phyloP scores from a whole-genome alignment of 106 monocot genomes.

The Allium sativum region DNA sequence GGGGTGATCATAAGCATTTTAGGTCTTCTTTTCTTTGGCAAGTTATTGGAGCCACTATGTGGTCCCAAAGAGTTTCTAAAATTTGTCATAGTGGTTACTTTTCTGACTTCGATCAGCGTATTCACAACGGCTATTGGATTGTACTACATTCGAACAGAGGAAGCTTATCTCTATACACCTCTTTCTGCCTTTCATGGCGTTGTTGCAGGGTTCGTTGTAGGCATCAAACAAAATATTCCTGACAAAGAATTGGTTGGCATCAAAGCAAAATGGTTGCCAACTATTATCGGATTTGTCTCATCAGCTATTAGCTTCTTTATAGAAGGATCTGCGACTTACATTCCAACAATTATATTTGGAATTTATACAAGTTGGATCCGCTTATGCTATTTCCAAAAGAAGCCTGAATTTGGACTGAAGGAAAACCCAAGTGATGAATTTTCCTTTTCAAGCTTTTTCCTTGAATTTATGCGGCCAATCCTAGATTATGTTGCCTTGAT shows the following conservation, averaged over 20 bases:
- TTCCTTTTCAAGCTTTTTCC: slow-evolving; percentile 90
- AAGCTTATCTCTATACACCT: slow-evolving; percentile 81
- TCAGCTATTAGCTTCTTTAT: slow-evolving; percentile 52
- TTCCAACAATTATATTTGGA: slow-evolving; percentile 81
- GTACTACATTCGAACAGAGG: slow-evolving; percentile 68
- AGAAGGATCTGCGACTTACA: slow-evolving; percentile 35
- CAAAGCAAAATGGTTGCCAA: slow-evolving; percentile 85
- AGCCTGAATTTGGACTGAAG: slow-evolving; percentile 74
- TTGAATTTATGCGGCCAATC: slow-evolving; percentile 64
- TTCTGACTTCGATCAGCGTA: slow-evolving; percentile 62
- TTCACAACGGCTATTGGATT: slow-evolving; percentile 72
- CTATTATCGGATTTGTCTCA: slow-evolving; percentile 44
- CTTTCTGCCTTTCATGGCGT: slow-evolving; percentile 83
- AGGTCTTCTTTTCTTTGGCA: slow-evolving; percentile 80
- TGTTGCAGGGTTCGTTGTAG: slow-evolving; percentile 80
- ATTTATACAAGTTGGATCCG: slow-evolving; percentile 87
- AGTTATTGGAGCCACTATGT: slow-evolving; percentile 77
- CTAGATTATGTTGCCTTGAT: slow-evolving; percentile 75
- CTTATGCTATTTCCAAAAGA: slow-evolving; percentile 83
- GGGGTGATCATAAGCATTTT: slow-evolving; percentile 61
- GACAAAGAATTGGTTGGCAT: slow-evolving; percentile 60
- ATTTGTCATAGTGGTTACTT: slow-evolving; percentile 82
- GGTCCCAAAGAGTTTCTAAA: slow-evolving; percentile 82
- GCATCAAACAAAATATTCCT: slow-evolving; percentile 86
- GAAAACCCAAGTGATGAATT: slow-evolving; percentile 98